A percentile compares a stretch with the other conserved stretches of the same genome.
Evolutionary conservation across 148 eudicot genomes (phyloP).

Genomic region (Rhododendron simsii): DNA sequence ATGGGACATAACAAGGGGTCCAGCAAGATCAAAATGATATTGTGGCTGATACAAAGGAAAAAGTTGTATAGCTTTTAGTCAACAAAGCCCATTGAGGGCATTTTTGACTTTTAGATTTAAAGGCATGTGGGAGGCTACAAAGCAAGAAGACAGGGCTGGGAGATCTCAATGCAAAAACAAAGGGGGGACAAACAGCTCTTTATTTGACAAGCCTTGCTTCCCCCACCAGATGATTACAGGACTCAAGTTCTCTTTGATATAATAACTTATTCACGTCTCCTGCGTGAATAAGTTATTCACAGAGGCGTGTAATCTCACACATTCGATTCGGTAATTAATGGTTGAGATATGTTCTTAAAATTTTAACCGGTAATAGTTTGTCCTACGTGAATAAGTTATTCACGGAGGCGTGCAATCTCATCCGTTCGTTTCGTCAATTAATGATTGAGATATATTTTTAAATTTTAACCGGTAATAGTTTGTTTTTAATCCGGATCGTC

Average conservation of each 20-base stretch:
- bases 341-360: no score
- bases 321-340: accelerated
- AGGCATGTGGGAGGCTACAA: slow-evolving; percentile 10
- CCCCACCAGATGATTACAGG: not conserved
- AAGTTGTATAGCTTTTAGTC: slow-evolving; percentile 12
- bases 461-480: no score
- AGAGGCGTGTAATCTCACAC: no score
- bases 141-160: not conserved
- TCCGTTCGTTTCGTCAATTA: no score
- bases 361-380: no score
- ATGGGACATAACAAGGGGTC: not conserved
- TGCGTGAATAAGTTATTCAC: no score
- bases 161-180: not conserved
- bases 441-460: no score
- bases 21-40: not conserved
- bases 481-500: no score
- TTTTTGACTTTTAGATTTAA: slow-evolving; percentile 5
- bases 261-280: no score
- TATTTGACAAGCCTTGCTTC: not conserved
- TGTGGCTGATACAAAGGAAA: not conserved
- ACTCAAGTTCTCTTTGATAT: not conserved
- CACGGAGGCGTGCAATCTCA: no score
- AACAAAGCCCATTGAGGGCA: slow-evolving; percentile 1
- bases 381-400: no score
- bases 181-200: not conserved